Conservation (phyloP, 257 asterid genomes). For the Penstemon barbatus region DNA sequence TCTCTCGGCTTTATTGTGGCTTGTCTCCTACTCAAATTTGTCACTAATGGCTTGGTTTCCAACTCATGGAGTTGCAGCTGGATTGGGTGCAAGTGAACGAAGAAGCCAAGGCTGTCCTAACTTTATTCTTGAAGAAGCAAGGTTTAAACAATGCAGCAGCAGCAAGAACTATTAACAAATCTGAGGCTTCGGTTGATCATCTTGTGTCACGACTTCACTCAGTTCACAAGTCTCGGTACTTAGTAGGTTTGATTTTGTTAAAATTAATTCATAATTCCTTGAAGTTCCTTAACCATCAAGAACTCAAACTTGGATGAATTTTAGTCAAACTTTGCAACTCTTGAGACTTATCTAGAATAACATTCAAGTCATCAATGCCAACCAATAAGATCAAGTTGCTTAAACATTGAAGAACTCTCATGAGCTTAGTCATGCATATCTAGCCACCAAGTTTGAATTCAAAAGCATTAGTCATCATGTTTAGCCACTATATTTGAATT, state of each 20-base stretch:
- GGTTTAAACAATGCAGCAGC: conserved; percentile 78
- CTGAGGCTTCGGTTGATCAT: conserved; percentile 85
- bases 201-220: conserved; percentile 82
- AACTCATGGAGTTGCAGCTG: conserved; percentile 59
- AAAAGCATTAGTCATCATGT: too few relatives aligned
- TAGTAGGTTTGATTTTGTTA: conserved; percentile 98
- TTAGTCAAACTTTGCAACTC: too few relatives aligned
- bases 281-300: too few relatives aligned
- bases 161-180: conserved; percentile 70
- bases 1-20: conserved; percentile 66
- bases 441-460: too few relatives aligned
- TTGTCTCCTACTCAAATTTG: conserved; percentile 57
- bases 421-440: too few relatives aligned
- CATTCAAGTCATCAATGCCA: too few relatives aligned
- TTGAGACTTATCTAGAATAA: too few relatives aligned
- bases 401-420: too few relatives aligned
- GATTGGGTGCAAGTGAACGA: conserved; percentile 60
- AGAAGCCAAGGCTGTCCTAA: conserved; percentile 90
- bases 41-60: conserved; percentile 73
- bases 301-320: too few relatives aligned
- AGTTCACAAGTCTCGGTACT: conserved; percentile 85
- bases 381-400: too few relatives aligned
- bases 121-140: conserved; percentile 71
- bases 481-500: too few relatives aligned
- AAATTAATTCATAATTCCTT: too few relatives aligned